Conservation (phyloP, 78 protist species). For the Isochrysis galbana region DNA sequence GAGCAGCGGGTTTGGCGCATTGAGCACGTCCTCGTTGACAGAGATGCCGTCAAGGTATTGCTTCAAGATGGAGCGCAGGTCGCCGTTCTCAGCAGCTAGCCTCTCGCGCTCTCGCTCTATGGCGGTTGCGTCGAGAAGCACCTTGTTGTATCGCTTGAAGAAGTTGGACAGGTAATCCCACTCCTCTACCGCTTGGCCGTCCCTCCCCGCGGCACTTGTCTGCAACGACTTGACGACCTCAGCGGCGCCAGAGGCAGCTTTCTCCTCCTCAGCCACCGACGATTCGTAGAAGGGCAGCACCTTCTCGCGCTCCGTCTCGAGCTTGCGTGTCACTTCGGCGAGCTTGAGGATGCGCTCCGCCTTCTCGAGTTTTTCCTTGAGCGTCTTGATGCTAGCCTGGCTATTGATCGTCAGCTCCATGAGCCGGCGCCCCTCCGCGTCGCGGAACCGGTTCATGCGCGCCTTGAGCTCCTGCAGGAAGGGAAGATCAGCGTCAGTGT, state of each 20-base stretch:
- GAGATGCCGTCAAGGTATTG: constrained; percentile 75
- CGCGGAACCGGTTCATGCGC: constrained; percentile 59
- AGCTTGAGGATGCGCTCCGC: constrained; percentile 55
- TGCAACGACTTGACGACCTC: not conserved
- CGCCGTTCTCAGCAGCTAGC: constrained; percentile 45
- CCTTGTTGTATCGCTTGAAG: constrained; percentile 57
- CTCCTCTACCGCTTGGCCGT: constrained; percentile 44
- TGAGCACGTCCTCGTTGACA: constrained; percentile 60
- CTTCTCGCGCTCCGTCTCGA: constrained; percentile 79
- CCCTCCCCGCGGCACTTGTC: not conserved
- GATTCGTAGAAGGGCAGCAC: too few relatives aligned
- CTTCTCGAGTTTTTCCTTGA: not conserved
- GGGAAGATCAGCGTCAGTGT: too few relatives aligned
- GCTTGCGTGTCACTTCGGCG: constrained; percentile 62
- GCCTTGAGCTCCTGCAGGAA: constrained; percentile 70
- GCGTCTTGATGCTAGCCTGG: constrained; percentile 18
- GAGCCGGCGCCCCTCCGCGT: constrained; percentile 40
- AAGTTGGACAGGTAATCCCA: constrained; percentile 41
- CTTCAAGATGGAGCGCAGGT: constrained; percentile 51
- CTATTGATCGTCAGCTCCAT: constrained; percentile 37
- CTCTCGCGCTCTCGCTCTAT: constrained; percentile 13
- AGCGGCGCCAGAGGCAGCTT: not conserved
- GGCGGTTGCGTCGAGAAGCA: constrained; percentile 42
- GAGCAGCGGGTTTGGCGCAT: constrained; percentile 51
- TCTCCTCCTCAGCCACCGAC: constrained; percentile 11